These are phyloP conservation scores for Colletotrichum limetticola DNA, from an alignment of 2,329 filamentous ascomycete species.

Conservation along the genomic window DNA sequence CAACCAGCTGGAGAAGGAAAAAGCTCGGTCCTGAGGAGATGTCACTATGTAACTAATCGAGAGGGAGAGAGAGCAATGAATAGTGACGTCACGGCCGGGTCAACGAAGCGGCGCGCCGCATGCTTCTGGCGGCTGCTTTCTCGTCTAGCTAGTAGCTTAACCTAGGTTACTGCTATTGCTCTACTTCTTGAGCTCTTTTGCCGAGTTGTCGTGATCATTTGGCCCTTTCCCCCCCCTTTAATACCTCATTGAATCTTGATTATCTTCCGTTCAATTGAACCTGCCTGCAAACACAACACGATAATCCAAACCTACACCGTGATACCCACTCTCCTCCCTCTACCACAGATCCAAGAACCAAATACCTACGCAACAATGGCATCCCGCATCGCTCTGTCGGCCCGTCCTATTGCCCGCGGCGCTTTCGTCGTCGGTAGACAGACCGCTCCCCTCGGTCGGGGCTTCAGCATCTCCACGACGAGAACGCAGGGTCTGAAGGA, in stretches of 20 bases:
- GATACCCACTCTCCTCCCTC: not conserved
- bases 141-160: not conserved
- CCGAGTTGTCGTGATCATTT: not conserved
- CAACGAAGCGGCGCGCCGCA: slow-evolving; percentile 3
- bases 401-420: slow-evolving; percentile 38
- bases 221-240: too few species aligned
- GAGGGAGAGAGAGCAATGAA: not conserved
- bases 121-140: not conserved
- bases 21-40: slow-evolving; percentile 11
- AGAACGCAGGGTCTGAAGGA: slow-evolving; percentile 48
- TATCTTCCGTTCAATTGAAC: too few species aligned
- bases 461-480: slow-evolving; percentile 43
- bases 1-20: not conserved
- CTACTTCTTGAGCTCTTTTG: not conserved
- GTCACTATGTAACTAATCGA: not conserved
- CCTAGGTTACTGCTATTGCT: slow-evolving; percentile 4
- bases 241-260: too few species aligned
- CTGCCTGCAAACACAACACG: not conserved
- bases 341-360: not conserved
- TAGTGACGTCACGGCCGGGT: slow-evolving; percentile 27
- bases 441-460: slow-evolving; percentile 35
- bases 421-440: slow-evolving; percentile 40
- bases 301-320: not conserved
- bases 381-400: slow-evolving; percentile 41
- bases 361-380: slow-evolving; percentile 41